Base-by-base conservation (phyloP, 208 protist genomes). In the Jaenimonas drosophilae region DNA sequence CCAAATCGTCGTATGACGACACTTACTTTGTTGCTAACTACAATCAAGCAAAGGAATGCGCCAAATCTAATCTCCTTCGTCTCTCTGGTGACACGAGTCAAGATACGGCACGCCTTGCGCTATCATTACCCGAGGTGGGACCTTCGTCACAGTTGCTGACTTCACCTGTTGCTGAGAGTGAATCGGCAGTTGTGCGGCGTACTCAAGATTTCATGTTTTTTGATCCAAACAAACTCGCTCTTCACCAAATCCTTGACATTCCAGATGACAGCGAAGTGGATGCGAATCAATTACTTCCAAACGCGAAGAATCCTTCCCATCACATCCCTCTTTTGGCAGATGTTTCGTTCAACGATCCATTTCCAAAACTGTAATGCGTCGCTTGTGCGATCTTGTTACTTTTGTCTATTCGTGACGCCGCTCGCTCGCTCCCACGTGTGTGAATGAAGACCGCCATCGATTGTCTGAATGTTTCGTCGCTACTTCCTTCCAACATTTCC, bases 151-250 rank as follows among this genome's bases (percentile, higher is more conserved):
- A 70, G 32, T 54, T 90, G 16, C 64, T 55, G 0, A 51, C 57
- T 2, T 33, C 54, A 21, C 66, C 69, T 33, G 53, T 68, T 43
- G 16, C 21, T 1, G 42, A 70, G 32, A 49, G 64, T 12, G 50
- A 56, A n/a, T 38, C 51, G 7, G 77, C 67, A 17, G 61, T 86
- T 47, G 59, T 70, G 42, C 76, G 64, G 40, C 63, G 69, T 27
- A 76, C 83, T 4, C 71, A 88, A 43, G 83, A 91, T 46, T 91
- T 86, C 52, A 75, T 91, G 12, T 86, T 91, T 40, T 88, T 88
- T 49, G 77, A 91, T 24, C 78, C 77, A 4, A 45, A 54, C 16
- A 63, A 59, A 4, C 60, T 88, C 7, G 74, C 74, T 7, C 64
- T 91, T n/a, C 83, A 88, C 36, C 68, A 84, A 44, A 75, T 88